These are phyloP conservation scores for Yarrowia sp. DNA, from an alignment of 805 yeast species.

Conservation along the genomic window DNA sequence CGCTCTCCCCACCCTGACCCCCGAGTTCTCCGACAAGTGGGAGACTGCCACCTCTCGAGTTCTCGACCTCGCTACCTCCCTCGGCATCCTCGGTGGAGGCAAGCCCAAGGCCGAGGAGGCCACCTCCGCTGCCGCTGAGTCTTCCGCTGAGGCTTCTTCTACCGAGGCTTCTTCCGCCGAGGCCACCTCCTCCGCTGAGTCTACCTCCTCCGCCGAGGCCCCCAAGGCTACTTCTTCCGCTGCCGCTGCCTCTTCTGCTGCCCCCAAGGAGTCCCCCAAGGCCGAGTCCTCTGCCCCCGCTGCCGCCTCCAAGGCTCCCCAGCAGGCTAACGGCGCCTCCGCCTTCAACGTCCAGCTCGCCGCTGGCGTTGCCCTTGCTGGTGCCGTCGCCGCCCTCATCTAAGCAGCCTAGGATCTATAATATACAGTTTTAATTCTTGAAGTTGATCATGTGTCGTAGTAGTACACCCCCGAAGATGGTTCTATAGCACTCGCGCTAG, in stretches of 20 bases:
- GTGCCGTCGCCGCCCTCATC: conserved; percentile 24
- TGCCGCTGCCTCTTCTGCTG: not conserved
- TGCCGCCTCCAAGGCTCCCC: conserved; percentile 19
- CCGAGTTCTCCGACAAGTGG: conserved; percentile 16
- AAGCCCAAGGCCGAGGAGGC: conserved; percentile 1
- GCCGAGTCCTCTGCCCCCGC: not conserved
- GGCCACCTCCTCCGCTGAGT: not conserved
- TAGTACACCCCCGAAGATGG: not conserved
- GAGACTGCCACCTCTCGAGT: conserved; percentile 13
- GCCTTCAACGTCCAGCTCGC: conserved; percentile 26
- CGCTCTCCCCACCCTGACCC: conserved; percentile 16
- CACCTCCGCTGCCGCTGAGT: conserved; percentile 1
- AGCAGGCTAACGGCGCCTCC: conserved; percentile 15
- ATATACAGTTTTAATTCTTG: conserved; percentile 19
- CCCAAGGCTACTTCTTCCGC: not conserved
- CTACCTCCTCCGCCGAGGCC: too few relatives aligned
- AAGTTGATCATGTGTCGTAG: not conserved
- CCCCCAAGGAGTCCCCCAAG: not conserved
- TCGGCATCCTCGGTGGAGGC: not conserved
- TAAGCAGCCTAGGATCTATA: not conserved
- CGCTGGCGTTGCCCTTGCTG: conserved; percentile 19
- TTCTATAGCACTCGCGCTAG: not conserved
- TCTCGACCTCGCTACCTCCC: not conserved
- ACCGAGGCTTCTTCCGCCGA: not conserved
- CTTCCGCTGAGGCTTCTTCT: not conserved